Evolutionary conservation across 73 alveolate genomes (phyloP), one percentile per base, ranked within the genome.

Genomic region (Paramecium bursaria): DNA sequence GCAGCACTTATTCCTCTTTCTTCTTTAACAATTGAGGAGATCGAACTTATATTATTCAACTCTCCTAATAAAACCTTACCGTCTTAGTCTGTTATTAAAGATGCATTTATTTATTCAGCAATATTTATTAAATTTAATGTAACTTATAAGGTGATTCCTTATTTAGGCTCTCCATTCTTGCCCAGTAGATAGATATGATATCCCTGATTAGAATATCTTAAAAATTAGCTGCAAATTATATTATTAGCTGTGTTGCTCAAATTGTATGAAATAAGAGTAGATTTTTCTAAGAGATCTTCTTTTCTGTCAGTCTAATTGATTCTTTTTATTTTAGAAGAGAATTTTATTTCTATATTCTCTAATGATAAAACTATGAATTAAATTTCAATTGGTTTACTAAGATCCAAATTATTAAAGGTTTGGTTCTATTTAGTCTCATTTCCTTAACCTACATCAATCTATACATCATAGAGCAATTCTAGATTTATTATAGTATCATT

Each of bases 81-180:
- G 26, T 75, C 44, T 0, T 29, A 52, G 22, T 75, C 39, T 27
- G 88, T 75, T 75, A 17, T 75, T 27, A 75, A 52, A n/a, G 74
- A 50, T 17, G 44, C 27, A 14, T 46, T 13, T 0, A 54, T 50
- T 3, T 13, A 4, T 49, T 50, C 11, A 1, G 54, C 31, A 13
- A 27, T 11, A 22, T 42, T 47, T 29, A 55, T 29, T 4, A 55
- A 26, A 0, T 4, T 11, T 23, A 75, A 48, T 0, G 61, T 3
- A 48, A 75, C 11, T 19, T 48, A 22, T 29, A 75, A 50, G 13
- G 27, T 15, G 25, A 75, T 27, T 3, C 46, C 46, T 4, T 46
- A 50, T 31, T 75, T 49, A 23, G 74, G 74, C 21, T 75, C 88
- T 22, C 88, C 88, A 75, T 75, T 75, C 26, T 55, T 50, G 7